Conservation (phyloP, 2,329 filamentous ascomycete species). For the Penicillium freii region DNA sequence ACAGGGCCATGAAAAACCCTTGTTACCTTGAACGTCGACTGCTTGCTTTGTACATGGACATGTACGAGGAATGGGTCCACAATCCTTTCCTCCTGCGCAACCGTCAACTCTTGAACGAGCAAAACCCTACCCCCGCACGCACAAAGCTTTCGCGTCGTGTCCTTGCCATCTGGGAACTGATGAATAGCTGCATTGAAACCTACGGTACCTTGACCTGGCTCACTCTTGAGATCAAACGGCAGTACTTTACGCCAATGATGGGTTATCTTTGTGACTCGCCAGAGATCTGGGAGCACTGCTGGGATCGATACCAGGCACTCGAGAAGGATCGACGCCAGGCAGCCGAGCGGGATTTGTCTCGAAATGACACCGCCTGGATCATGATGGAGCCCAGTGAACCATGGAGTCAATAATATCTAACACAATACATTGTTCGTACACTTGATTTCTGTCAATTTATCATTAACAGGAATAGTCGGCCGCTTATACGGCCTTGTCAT, state of each 20-base stretch:
- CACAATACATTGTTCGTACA: no score
- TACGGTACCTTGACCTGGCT: constrained; percentile 19
- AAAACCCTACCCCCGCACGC: background rate
- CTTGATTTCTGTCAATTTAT: no score
- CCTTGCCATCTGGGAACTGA: constrained; percentile 19
- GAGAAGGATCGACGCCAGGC: background rate
- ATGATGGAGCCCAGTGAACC: background rate
- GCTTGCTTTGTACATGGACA: constrained; percentile 21
- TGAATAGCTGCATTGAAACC: constrained; percentile 21
- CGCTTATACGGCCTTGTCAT: no score
- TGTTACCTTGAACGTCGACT: constrained; percentile 22
- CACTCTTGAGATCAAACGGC: constrained; percentile 14
- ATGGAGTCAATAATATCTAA: background rate
- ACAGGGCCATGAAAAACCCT: constrained; percentile 23
- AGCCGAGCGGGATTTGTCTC: background rate
- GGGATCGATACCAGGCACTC: background rate
- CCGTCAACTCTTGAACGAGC: constrained; percentile 10
- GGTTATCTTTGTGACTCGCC: constrained; percentile 10
- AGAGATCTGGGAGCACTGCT: constrained; percentile 10
- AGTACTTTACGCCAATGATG: constrained; percentile 16
- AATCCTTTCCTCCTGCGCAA: constrained; percentile 23
- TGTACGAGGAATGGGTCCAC: constrained; percentile 31
- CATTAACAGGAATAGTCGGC: no score
- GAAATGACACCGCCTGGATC: background rate
- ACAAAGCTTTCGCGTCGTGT: constrained; percentile 16